Evolutionary conservation across 1,139 yeast species (phyloP), one percentile per base, ranked within the genome.

Genomic region (Hansenula anomala): DNA sequence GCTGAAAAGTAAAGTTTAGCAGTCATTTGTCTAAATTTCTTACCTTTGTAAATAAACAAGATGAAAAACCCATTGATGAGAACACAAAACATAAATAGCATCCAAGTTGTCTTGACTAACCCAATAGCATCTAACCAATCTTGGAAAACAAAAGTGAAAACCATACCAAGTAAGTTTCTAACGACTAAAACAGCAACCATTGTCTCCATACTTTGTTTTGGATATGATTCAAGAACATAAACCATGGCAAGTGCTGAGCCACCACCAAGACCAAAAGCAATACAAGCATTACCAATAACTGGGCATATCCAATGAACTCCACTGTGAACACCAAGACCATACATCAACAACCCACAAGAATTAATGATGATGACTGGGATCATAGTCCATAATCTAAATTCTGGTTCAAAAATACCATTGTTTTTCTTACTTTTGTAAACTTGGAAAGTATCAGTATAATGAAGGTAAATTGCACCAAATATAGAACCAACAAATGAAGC

Each of bases 211-310:
- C 75, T 77, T 59, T 77, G 55, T 27, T 70, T 69, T 24, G 72
- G 75, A 51, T 78, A 78, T 44, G 71, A 60, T 44, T 78, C 85
- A 39, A 76, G 66, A 3, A 71, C 69, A 49, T 78, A 78, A 0
- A 80, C 69, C 35, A 75, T 69, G 1, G 77, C 62, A 9, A 74
- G 61, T 41, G 71, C 62, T 14, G 61, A 47, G 12, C 70, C 69
- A 10, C 81, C 83, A 42, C 76, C 59, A 16, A 73, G 57, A 2
- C 81, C 82, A 53, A 75, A 67, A 4, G 82, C 82, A 38, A 78
- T 45, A 77, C 66, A 6, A 74, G 61, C 15, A 76, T 64, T n/a
- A n/a, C n/a, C n/a, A n/a, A n/a, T n/a, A n/a, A n/a, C n/a, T n/a
- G n/a, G n/a, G n/a, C n/a, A n/a, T 29, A 77, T 65, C 84, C 84